A percentile compares a stretch with the other conserved stretches of the same genome.
phyloP scores from a whole-genome alignment of 805 yeast genomes.

The Pichia thaimueangensis region DNA sequence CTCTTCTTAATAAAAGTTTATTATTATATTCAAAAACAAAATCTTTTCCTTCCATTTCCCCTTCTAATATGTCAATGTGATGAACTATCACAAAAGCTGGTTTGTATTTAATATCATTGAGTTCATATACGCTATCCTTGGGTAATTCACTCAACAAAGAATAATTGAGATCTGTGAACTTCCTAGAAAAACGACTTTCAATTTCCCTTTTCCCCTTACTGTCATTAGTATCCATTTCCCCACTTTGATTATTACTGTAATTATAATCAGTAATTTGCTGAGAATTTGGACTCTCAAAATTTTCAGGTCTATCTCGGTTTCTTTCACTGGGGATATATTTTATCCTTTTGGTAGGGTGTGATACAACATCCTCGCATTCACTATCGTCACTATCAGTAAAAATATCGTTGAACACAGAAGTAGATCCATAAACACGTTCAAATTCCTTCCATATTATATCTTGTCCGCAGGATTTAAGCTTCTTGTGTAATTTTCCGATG shows the following conservation, averaged over 20 bases:
- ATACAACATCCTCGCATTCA: not conserved
- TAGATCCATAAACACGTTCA: not conserved
- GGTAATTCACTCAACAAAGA: slow-evolving; percentile 1
- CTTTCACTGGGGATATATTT: too few relatives aligned
- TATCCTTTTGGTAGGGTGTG: too few relatives aligned
- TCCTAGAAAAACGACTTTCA: too few relatives aligned
- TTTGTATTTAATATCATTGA: not conserved
- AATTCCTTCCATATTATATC: not conserved
- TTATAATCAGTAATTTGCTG: too few relatives aligned
- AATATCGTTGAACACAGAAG: not conserved
- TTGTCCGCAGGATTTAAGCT: not conserved
- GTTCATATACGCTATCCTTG: not conserved
- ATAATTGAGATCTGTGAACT: not conserved
- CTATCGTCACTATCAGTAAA: not conserved
- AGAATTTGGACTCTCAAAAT: too few relatives aligned
- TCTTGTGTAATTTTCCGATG: not conserved
- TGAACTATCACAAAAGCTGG: slow-evolving; percentile 5
- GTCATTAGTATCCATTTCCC: not conserved
- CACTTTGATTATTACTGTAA: not conserved
- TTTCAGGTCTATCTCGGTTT: too few relatives aligned
- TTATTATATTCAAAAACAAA: not conserved
- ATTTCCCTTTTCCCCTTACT: not conserved
- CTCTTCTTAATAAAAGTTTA: not conserved
- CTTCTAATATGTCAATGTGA: not conserved
- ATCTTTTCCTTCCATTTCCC: not conserved